Percentiles rank a stretch among this genome's conserved stretches.
These are phyloP conservation scores for Colletotrichum liriopes DNA, from an alignment of 2,329 filamentous ascomycete species.

Conservation along the genomic window DNA sequence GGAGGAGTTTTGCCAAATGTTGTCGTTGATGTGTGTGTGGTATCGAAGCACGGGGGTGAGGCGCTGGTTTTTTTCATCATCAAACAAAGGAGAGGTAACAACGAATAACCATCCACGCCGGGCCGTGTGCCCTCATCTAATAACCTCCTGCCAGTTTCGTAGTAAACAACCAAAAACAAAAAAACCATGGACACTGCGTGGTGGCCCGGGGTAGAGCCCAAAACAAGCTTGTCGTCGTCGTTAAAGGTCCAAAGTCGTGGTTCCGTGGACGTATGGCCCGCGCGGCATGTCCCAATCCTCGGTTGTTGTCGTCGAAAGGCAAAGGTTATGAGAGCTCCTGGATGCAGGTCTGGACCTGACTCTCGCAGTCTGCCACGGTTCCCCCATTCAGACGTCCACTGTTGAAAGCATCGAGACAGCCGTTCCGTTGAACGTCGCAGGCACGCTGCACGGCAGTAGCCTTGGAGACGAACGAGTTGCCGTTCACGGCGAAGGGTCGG, in stretches of 20 bases:
- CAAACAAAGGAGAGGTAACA: slow-evolving; percentile 11
- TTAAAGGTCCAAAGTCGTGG: background rate
- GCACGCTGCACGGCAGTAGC: slow-evolving; percentile 71
- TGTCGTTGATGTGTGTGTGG: slow-evolving; percentile 31
- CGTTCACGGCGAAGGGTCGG: slow-evolving; percentile 71
- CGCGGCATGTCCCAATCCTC: slow-evolving; percentile 6
- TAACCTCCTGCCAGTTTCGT: slow-evolving; percentile 10
- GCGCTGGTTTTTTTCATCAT: slow-evolving; percentile 34
- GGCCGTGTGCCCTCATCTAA: slow-evolving; percentile 22
- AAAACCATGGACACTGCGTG: slow-evolving; percentile 26
- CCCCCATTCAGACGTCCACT: slow-evolving; percentile 58
- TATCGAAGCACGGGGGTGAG: slow-evolving; percentile 26
- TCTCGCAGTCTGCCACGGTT: slow-evolving; percentile 67
- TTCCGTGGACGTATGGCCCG: slow-evolving; percentile 10
- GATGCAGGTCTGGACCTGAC: slow-evolving; percentile 65
- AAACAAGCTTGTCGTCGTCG: slow-evolving; percentile 13
- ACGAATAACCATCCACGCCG: slow-evolving; percentile 22
- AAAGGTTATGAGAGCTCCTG: slow-evolving; percentile 51
- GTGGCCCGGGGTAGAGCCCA: slow-evolving; percentile 1
- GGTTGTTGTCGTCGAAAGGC: slow-evolving; percentile 21
- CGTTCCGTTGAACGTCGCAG: slow-evolving; percentile 76
- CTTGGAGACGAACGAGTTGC: slow-evolving; percentile 71
- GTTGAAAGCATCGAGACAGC: slow-evolving; percentile 72
- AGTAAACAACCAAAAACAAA: slow-evolving; percentile 21
- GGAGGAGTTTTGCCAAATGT: slow-evolving; percentile 34